Percentiles rank a stretch among this genome's conserved stretches.
Conservation (phyloP, 306 rosid genomes). For the Prunus mume region DNA sequence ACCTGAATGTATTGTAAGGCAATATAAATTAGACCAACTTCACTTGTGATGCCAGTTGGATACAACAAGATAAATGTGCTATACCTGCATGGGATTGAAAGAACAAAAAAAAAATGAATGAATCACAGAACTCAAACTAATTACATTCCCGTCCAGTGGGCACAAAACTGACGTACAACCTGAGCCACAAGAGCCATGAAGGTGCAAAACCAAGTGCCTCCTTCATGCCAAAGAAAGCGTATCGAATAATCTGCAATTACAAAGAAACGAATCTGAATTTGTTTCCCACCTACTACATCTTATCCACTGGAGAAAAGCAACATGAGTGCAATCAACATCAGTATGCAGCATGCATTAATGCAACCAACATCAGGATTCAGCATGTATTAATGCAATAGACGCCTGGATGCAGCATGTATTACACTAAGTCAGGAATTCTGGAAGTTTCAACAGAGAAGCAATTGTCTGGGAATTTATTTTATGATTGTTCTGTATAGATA, state of each 20-base stretch:
- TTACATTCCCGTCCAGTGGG: background rate
- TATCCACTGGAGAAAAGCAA: background rate
- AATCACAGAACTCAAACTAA: background rate
- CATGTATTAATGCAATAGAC: too few species aligned
- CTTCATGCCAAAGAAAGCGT: constrained; percentile 71
- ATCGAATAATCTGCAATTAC: constrained; percentile 66
- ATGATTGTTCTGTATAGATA: background rate
- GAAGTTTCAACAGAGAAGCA: background rate
- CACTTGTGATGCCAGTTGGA: constrained; percentile 64
- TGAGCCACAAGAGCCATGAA: constrained; percentile 85
- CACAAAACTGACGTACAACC: constrained; percentile 37
- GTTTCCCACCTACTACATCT: background rate
- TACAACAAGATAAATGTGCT: constrained; percentile 66
- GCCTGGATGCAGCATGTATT: background rate
- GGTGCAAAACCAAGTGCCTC: constrained; percentile 75
- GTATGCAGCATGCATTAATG: background rate
- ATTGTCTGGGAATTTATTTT: background rate
- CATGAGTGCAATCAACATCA: background rate
- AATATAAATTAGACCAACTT: constrained; percentile 62
- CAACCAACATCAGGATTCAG: background rate
- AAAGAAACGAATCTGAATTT: background rate
- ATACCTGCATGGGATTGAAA: constrained; percentile 47
- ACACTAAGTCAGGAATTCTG: background rate
- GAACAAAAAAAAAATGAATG: background rate
- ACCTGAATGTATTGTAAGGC: constrained; percentile 78